Conservation (phyloP, 176 grass and related monocot species). For the Ananas comosus region DNA sequence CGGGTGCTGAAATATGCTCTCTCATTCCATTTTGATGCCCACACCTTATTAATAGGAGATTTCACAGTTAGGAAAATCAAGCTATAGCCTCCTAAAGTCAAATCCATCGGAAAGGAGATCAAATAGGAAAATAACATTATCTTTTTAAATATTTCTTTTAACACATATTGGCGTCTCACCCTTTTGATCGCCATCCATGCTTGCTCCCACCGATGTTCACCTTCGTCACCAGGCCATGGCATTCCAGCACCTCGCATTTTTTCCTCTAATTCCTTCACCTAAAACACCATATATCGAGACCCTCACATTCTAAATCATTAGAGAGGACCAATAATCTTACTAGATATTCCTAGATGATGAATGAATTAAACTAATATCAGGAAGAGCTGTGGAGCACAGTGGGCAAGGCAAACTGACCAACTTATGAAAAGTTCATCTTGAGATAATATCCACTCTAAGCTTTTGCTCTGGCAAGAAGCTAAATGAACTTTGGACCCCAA, state of each 20-base stretch:
- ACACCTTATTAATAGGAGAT: slow-evolving; percentile 39
- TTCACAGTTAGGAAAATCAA: background rate
- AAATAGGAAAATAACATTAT: no score
- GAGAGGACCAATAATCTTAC: background rate
- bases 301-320: background rate
- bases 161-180: slow-evolving; percentile 19
- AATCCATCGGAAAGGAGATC: background rate
- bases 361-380: background rate
- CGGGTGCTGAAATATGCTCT: slow-evolving; percentile 94
- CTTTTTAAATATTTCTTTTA: no score
- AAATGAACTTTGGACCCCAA: no score
- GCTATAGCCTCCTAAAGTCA: background rate
- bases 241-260: slow-evolving; percentile 79
- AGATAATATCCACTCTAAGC: no score
- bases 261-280: slow-evolving; percentile 81
- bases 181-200: slow-evolving; percentile 94
- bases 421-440: no score
- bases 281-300: slow-evolving; percentile 29
- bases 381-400: background rate
- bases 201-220: slow-evolving; percentile 69
- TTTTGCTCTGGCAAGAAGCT: no score
- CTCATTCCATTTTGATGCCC: slow-evolving; percentile 99
- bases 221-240: slow-evolving; percentile 97
- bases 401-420: background rate
- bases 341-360: background rate